Conservation (phyloP, 106 monocot genomes). For the Allium sativum region DNA sequence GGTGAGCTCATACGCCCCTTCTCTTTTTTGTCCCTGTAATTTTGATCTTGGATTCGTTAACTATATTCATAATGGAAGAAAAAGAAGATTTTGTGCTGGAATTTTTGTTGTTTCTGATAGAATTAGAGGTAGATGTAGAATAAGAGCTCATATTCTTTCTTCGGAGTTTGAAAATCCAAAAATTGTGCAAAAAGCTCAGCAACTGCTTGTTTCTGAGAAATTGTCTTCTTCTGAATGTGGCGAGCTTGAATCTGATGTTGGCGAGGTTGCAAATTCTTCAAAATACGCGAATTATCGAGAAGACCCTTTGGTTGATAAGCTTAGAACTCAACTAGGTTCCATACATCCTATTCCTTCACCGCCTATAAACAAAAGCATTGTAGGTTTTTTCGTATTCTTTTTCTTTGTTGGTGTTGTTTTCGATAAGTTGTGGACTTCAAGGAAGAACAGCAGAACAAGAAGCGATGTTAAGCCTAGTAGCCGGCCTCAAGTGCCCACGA, state of each 20-base stretch:
- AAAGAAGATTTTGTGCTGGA: neutral
- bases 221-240: slow-evolving; percentile 21
- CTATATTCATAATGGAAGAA: too few species aligned
- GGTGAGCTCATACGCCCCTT: too few species aligned
- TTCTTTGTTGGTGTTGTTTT: slow-evolving; percentile 87
- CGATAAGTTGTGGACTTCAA: slow-evolving; percentile 85
- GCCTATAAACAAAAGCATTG: slow-evolving; percentile 55
- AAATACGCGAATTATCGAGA: slow-evolving; percentile 44
- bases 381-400: slow-evolving; percentile 76
- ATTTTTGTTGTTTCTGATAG: neutral
- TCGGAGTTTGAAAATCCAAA: neutral
- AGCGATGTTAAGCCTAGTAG: slow-evolving; percentile 21
- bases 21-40: too few species aligned
- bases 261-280: slow-evolving; percentile 27
- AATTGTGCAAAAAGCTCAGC: neutral
- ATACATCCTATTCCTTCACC: slow-evolving; percentile 87
- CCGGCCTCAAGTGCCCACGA: slow-evolving; percentile 93
- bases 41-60: too few species aligned
- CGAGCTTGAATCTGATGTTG: slow-evolving; percentile 2
- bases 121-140: neutral
- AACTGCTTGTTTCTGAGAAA: slow-evolving; percentile 6
- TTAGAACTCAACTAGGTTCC: slow-evolving; percentile 78
- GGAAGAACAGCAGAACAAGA: slow-evolving; percentile 38
- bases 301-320: slow-evolving; percentile 79
- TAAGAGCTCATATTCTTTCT: neutral